Base-by-base conservation (phyloP, 2,329 filamentous ascomycete genomes). In the Teratosphaeria epicoccoides region DNA sequence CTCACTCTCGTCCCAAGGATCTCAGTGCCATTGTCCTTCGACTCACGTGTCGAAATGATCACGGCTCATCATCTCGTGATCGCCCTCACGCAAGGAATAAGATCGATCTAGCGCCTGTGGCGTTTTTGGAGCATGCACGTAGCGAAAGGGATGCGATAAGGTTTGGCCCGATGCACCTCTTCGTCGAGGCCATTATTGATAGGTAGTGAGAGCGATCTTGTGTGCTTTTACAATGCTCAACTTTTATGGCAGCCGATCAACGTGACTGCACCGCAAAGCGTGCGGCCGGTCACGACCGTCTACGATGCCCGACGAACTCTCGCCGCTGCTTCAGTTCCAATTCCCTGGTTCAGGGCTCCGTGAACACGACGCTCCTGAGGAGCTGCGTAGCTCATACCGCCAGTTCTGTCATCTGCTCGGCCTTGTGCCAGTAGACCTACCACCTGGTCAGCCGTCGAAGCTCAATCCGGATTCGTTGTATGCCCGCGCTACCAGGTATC, bases 391-490 rank as follows among this genome's bases (percentile, higher is more conserved):
- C 49, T 52, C 53, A 28, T 68, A 71, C 54, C 54, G 59, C 24
- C 68, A 71, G 49, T 71, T 70, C 57, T 70, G 68, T 57, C 53
- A 61, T 9, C 59, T 71, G n/a, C 57, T 68, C 7, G 69, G 69
- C 24, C 62, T 67, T 4, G 61, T 61, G 2, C 68, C 69, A 1
- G 53, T 61, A 1, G 62, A 68, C 28, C 57, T 60, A 2, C 61
- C 66, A 0, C 55, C 55, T 1, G 58, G 59, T 28, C 53, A 59
- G 24, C 50, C 47, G 7, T 58, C 55, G 44, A 49, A 55, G 9
- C 59, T 63, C 12, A 60, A 63, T 9, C 61, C 58, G 20, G 62
- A 67, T 11, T 64, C 66, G 7, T 59, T 71, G 2, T 71, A 71
- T 48, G 60, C 63, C 29, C 68, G 69, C 22, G 69, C 68, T 6